Percentiles rank a stretch among this genome's conserved stretches.
These are phyloP conservation scores for Saturnispora quitensis DNA, from an alignment of 805 yeast genomes.

Conservation along the genomic window DNA sequence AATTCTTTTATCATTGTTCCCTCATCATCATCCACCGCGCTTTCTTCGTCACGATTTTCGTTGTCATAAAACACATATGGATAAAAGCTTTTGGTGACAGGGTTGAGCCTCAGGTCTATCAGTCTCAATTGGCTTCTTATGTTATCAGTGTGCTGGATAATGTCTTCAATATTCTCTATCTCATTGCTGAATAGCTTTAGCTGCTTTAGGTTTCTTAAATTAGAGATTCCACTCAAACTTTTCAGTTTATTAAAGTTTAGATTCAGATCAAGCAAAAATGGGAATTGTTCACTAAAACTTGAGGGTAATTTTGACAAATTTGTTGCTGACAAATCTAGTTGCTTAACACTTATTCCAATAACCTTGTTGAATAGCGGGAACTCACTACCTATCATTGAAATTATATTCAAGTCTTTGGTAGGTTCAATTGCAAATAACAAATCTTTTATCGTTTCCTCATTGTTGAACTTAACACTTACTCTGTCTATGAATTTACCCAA, in stretches of 20 bases:
- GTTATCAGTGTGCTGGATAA: constrained; percentile 26
- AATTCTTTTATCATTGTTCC: constrained; percentile 21
- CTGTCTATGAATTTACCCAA: constrained; percentile 33
- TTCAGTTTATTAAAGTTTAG: constrained; percentile 40
- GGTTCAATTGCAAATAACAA: constrained; percentile 11
- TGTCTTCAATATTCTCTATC: constrained; percentile 27
- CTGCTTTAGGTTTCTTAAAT: constrained; percentile 29
- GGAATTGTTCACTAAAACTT: constrained; percentile 32
- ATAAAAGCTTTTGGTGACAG: constrained; percentile 37
- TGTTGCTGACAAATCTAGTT: constrained; percentile 39
- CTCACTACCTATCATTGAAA: constrained; percentile 29
- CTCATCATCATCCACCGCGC: constrained; percentile 7
- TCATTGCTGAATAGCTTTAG: constrained; percentile 39
- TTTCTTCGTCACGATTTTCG: constrained; percentile 6
- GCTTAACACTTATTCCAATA: constrained; percentile 27
- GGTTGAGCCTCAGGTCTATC: constrained; percentile 43
- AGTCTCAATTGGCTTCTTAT: constrained; percentile 28
- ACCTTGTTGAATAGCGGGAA: constrained; percentile 8
- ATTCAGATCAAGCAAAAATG: constrained; percentile 39
- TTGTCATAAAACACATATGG: constrained; percentile 44
- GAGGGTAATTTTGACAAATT: constrained; percentile 32
- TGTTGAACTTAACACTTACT: constrained; percentile 34
- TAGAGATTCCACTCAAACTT: constrained; percentile 28
- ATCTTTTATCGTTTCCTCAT: constrained; percentile 16
- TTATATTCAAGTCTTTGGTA: constrained; percentile 21